Base-by-base conservation (phyloP, 192 early-diverging fungal species). In the Cladochytrium replicatum region DNA sequence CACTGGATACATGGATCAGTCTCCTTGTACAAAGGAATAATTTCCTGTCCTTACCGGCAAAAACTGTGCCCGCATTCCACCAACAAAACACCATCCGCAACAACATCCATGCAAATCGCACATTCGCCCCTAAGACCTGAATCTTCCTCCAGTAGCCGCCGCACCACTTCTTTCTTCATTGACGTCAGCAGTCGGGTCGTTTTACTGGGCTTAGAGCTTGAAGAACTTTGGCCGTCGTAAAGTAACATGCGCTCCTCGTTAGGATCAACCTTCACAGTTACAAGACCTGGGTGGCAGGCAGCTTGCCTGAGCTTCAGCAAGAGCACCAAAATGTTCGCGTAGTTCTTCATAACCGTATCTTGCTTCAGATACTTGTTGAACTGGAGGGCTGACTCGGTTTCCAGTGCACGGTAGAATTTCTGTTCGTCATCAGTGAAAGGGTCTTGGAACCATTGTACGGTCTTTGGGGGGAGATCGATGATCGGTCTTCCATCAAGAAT, bases 401-500 rank as follows among this genome's bases (percentile, higher is more conserved):
- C 67, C n/a, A 84, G 43, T 34, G 65, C 30, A n/a, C 63, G 48
- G 57, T 88, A 86, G 43, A 83, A 79, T 8, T 70, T 68, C 6
- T 62, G 56, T 43, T 87, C 84, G 9, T 72, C 56, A 3, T 21
- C 28, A 4, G 71, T 64, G 43, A 83, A 81, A 0, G 61, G 45
- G 3, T 68, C 56, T 0, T 54, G 47, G 1, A 69, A 68, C 42
- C 64, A 55, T 6, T 66, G 40, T 6, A 75, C 72, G 13, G 70
- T 56, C 2, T 74, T 58, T 1, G 38, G 46, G 1, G 86, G 85
- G 13, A 91, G 64, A 1, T 69, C 50, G 2, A 89, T 50, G 41
- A 88, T 54, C 22, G 83, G 70, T 28, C 67, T 74, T 15, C 77
- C 83, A 41, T 85, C 78, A 1, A 87, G 50, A 34, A 47, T 52